Evolutionary conservation across 768 basidiomycete genomes (phyloP), one percentile per base, ranked within the genome.

Genomic region (Lactarius akahatsu): DNA sequence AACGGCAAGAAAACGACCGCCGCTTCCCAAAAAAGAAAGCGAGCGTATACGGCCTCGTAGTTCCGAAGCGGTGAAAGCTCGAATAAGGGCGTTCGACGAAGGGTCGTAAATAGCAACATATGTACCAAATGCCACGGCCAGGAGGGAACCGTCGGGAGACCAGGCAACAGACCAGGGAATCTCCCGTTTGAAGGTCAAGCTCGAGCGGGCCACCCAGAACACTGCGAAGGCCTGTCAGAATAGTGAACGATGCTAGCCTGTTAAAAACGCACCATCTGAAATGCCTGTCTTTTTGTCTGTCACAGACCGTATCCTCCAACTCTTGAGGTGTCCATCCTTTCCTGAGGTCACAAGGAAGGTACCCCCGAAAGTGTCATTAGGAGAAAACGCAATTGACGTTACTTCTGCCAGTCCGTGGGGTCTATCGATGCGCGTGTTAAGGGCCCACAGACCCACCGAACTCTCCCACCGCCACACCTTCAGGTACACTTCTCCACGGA

Each of bases 381-480:
- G 87, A 62, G 85, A 87, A 79, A 98, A 98, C 13, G 82, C 78
- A 55, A 94, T 72, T 2, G 84, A 82, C 13, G 86, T 85, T 36
- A 97, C 80, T 64, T 79, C 81, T 50, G 79, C 76, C 41, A 78
- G 72, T 34, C 90, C 91, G 76, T 98, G 97, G 8, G 96, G 95
- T 34, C 86, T 83, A 74, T 96, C 92, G 67, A 97, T 85, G 60
- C 94, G 86, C 16, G 95, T 96, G 75, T 94, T 95, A 72, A 98
- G 82, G 73, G 78, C 79, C 88, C 88, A 92, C 57, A 77, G 81
- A 57, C 80, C 79, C 64, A 80, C 77, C 69, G 83, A 86, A 52
- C 78, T 79, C 73, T 89, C 85, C 92, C 94, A 96, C 63, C 78
- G 79, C 96, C 97, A 99, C 40, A 98, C 77, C 78, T 98, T 98